phyloP scores from a whole-genome alignment of 2,329 filamentous ascomycete species.

The Stachybotrys elegans region DNA sequence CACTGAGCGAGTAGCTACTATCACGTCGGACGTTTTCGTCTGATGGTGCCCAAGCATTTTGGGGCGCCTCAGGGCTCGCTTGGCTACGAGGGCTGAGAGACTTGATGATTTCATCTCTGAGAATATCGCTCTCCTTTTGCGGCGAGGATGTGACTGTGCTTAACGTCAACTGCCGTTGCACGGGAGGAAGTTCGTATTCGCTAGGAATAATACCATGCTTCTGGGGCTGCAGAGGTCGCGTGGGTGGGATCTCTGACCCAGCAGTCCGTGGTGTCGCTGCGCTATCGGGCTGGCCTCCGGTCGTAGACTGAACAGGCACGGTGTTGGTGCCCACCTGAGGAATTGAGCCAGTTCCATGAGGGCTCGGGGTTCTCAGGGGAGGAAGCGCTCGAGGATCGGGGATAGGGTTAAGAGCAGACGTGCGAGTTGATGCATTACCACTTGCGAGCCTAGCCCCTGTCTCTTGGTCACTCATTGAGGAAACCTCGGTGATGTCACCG shows the following conservation, averaged over 20 bases:
- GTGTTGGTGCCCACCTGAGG: too few species aligned
- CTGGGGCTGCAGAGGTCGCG: conserved; percentile 40
- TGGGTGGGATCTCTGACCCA: conserved; percentile 29
- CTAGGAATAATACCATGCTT: conserved; percentile 27
- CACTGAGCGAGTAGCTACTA: conserved; percentile 59
- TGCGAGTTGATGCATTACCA: conserved; percentile 1
- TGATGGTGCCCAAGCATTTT: conserved; percentile 12
- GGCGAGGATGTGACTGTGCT: conserved; percentile 48
- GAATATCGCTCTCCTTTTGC: conserved; percentile 63
- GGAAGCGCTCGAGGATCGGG: conserved; percentile 19
- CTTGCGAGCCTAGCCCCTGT: too few species aligned
- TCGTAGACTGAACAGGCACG: background rate
- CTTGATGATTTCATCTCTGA: conserved; percentile 70
- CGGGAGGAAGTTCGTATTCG: conserved; percentile 27
- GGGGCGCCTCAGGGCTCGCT: background rate
- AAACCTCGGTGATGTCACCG: background rate
- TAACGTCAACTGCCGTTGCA: conserved; percentile 38
- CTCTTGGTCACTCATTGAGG: too few species aligned
- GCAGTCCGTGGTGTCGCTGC: background rate
- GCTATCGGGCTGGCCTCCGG: background rate
- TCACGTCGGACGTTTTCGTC: conserved; percentile 34
- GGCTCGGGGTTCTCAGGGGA: conserved; percentile 29
- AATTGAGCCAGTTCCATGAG: too few species aligned
- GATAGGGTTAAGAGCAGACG: conserved; percentile 11
- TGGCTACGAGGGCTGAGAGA: conserved; percentile 60